A percentile compares a stretch with the other conserved stretches of the same genome.
These are phyloP conservation scores for Metschnikowia koreensis DNA, from an alignment of 805 yeast genomes.

Conservation along the genomic window DNA sequence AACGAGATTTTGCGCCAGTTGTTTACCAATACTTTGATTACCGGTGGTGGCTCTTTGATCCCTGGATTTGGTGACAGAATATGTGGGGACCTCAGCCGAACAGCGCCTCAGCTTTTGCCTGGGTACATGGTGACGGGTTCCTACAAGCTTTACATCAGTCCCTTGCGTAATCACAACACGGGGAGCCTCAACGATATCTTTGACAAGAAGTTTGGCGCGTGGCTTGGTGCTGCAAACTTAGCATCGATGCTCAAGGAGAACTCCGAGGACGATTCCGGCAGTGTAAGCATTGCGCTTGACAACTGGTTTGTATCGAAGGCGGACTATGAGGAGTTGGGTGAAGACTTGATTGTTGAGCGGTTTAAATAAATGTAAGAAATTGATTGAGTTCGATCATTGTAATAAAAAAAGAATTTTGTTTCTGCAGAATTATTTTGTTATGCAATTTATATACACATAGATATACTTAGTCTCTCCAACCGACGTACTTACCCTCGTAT, in stretches of 20 bases:
- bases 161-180: slow-evolving; percentile 24
- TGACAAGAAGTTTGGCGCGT: slow-evolving; percentile 59
- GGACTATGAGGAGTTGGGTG: slow-evolving; percentile 66
- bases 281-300: slow-evolving; percentile 39
- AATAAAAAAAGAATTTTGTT: neutral
- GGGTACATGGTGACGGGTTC: slow-evolving; percentile 35
- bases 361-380: slow-evolving; percentile 27
- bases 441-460: too few relatives aligned
- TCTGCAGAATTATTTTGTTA: neutral
- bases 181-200: slow-evolving; percentile 35
- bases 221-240: slow-evolving; percentile 74
- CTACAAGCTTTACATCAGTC: slow-evolving; percentile 20
- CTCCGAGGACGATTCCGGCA: slow-evolving; percentile 21
- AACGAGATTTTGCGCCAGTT: slow-evolving; percentile 39
- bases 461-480: slow-evolving; percentile 32
- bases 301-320: slow-evolving; percentile 58
- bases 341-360: slow-evolving; percentile 42
- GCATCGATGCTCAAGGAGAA: slow-evolving; percentile 57
- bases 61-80: slow-evolving; percentile 57
- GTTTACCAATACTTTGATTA: slow-evolving; percentile 48
- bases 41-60: slow-evolving; percentile 59
- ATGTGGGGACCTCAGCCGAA: slow-evolving; percentile 51
- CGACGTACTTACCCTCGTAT: slow-evolving; percentile 42
- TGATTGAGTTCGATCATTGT: neutral
- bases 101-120: slow-evolving; percentile 46